Base-by-base conservation (phyloP, 2,329 filamentous ascomycete species). In the Aspergillus novofumigatus region DNA sequence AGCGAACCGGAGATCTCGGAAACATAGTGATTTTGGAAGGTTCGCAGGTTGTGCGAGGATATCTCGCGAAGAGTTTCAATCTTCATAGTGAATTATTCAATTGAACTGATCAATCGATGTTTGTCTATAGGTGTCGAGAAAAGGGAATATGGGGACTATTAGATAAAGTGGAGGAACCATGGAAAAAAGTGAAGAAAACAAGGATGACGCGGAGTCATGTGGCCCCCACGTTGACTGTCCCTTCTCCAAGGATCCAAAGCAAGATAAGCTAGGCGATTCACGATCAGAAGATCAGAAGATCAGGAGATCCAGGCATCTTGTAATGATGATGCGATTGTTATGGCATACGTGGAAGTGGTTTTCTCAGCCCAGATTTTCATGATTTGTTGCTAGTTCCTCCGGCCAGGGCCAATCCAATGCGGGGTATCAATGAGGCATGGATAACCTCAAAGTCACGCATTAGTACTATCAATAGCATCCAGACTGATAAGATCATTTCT, bases 1-100 rank as follows among this genome's bases (percentile, higher is more conserved):
- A 91, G 82, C 0, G 92, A 90, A 52, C 93, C 93, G 1, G 93
- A 96, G 53, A 97, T 85, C 77, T 97, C 93, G 51, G 88, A 75
- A 17, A 89, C 75, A 60, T 86, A 84, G 51, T 82, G 79, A 23
- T 69, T 71, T 59, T 76, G 79, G 58, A 89, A 75, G 11, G 82
- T 86, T 25, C 75, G 69, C 60, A 84, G 68, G 75, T 88, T 88
- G 65, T 86, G 66, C 10, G 60, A 48, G 48, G 67, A 65, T 52
- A 71, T 69, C 48, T 71, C 62, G 45, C 66, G 65, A 45, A 74
- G 55, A 4, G 67, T 65, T 44, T 62, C 59, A 21, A 59, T 58
- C 6, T 65, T 59, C 69, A 70, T 71, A 51, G 25, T 61, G 51
- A 44, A 32, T n/a, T 6, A 35, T 35, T 35, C 14, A 17, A 8